These are phyloP conservation scores for Tothia fuscella DNA, from an alignment of 2,329 filamentous ascomycete species.

Conservation along the genomic window DNA sequence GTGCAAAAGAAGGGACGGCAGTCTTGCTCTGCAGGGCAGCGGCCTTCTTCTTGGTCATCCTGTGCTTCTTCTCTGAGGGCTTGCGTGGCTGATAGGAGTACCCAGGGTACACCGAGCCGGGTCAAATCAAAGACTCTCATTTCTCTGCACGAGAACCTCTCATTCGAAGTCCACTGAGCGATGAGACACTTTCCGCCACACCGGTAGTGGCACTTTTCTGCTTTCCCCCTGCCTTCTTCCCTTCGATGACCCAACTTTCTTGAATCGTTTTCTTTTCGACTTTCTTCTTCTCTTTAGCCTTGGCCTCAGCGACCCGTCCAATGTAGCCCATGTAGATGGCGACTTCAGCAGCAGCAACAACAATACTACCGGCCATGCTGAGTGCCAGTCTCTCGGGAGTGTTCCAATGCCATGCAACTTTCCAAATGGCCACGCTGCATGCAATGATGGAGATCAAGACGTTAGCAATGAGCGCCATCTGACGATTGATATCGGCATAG, in stretches of 20 bases:
- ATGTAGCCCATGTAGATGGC: conserved; percentile 66
- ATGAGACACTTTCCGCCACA: neutral
- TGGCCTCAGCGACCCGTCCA: conserved; percentile 57
- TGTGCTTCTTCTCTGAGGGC: conserved; percentile 33
- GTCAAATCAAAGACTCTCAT: too few species aligned
- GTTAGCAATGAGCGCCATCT: conserved; percentile 76
- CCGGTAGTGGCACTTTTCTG: neutral
- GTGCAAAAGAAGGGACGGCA: too few species aligned
- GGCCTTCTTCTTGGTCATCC: conserved; percentile 29
- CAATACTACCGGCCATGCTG: conserved; percentile 55
- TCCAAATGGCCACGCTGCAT: conserved; percentile 64
- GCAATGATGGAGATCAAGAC: conserved; percentile 78
- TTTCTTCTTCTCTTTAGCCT: conserved; percentile 46
- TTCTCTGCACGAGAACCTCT: too few species aligned
- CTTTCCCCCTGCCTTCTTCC: neutral
- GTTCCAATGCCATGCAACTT: conserved; percentile 65
- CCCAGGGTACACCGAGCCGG: conserved; percentile 30
- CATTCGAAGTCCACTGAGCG: neutral
- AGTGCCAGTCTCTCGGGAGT: conserved; percentile 57
- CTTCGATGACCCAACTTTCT: conserved; percentile 52
- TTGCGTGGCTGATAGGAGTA: conserved; percentile 37
- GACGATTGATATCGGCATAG: conserved; percentile 64
- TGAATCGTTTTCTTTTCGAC: conserved; percentile 58
- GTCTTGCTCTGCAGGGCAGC: too few species aligned
- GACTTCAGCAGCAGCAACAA: conserved; percentile 66